Conservation (phyloP, 1,284 basidiomycete species). For the Puccinia polysora region DNA sequence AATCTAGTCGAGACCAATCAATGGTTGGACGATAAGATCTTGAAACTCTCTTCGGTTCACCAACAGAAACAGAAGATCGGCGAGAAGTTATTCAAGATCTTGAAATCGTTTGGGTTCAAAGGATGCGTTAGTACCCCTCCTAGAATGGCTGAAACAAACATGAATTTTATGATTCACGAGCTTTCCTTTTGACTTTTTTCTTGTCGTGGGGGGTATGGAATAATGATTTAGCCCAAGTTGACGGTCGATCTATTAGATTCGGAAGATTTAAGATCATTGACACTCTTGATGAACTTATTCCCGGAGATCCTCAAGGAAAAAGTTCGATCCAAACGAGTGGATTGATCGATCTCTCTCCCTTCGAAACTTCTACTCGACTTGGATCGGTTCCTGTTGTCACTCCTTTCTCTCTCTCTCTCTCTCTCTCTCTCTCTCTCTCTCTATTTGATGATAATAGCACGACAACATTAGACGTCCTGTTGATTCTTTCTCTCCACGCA, state of each 20-base stretch:
- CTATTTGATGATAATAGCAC: no score
- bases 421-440: no score
- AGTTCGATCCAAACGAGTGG: no score
- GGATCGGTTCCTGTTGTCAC: no score
- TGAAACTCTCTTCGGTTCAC: not conserved
- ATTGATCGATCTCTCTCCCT: no score
- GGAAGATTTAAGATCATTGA: conserved; percentile 73
- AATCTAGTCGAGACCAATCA: conserved; percentile 1
- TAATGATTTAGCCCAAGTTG: conserved; percentile 62
- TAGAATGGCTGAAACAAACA: not conserved
- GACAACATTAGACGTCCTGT: no score
- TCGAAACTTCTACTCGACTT: no score
- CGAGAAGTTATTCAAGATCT: conserved; percentile 61
- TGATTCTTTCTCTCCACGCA: no score
- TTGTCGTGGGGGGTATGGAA: not conserved
- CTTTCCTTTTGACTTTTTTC: conserved; percentile 35
- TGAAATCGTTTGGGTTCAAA: conserved; percentile 74
- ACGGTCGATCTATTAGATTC: conserved; percentile 75
- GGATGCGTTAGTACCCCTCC: conserved; percentile 61
- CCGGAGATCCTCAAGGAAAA: conserved; percentile 69
- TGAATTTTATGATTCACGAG: not conserved
- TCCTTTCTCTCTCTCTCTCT: no score
- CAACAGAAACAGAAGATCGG: conserved; percentile 48
- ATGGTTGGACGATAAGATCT: conserved; percentile 20
- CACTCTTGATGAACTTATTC: conserved; percentile 81